A percentile compares a stretch with the other conserved stretches of the same genome.
Evolutionary conservation across 192 early-diverging fungal species (phyloP).

Genomic region (Coemansia guatemalensis): DNA sequence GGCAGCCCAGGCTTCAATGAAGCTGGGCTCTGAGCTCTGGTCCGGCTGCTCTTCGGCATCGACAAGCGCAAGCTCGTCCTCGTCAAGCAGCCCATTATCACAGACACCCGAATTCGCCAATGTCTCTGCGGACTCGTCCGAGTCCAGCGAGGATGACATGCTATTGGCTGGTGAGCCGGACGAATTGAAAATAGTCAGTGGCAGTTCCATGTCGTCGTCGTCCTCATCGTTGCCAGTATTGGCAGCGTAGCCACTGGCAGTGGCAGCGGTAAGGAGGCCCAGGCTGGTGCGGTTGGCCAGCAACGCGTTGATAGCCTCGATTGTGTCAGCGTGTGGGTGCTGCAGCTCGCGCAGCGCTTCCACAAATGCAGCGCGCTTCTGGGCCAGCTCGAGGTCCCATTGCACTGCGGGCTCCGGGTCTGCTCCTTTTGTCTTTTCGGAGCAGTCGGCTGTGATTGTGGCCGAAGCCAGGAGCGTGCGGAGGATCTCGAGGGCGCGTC

Average conservation of each 20-base stretch:
- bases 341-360: conserved; percentile 34
- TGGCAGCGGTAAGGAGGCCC: conserved; percentile 25
- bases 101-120: conserved; percentile 4
- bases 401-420: conserved; percentile 9
- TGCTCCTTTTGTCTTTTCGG: conserved; percentile 3
- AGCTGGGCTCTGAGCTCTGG: conserved; percentile 17
- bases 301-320: conserved; percentile 27
- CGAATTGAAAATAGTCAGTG: conserved; percentile 3
- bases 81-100: conserved; percentile 6
- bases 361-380: conserved; percentile 17
- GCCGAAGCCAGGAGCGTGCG: conserved; percentile 17
- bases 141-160: conserved; percentile 40
- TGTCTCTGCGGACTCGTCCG: conserved; percentile 25
- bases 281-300: conserved; percentile 37
- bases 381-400: conserved; percentile 17
- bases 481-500: conserved; percentile 41
- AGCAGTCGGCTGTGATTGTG: not conserved
- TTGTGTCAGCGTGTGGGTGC: conserved; percentile 34
- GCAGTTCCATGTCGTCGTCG: not conserved
- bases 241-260: conserved; percentile 16
- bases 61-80: not conserved
- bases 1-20: conserved; percentile 33
- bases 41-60: conserved; percentile 1
- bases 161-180: not conserved
- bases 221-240: not conserved